Evolutionary conservation across 2,329 filamentous ascomycete species (phyloP).

Genomic region (Trichoderma sp.): DNA sequence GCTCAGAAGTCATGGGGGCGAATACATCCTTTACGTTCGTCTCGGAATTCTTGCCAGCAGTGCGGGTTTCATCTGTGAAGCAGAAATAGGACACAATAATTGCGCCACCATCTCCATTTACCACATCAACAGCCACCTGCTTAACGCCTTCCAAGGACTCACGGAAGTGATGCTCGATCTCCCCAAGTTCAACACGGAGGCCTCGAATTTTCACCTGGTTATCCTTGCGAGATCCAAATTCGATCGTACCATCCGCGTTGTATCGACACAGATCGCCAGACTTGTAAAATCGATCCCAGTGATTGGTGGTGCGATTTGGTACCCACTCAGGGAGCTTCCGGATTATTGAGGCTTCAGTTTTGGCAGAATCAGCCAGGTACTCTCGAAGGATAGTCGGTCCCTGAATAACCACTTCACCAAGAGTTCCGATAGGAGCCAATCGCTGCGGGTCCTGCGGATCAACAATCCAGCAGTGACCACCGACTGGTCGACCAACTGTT

Average conservation of each 20-base stretch:
- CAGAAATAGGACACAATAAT: constrained; percentile 18
- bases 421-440: constrained; percentile 16
- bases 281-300: constrained; percentile 23
- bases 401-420: constrained; percentile 26
- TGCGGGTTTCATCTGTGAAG: constrained; percentile 13
- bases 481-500: constrained; percentile 18
- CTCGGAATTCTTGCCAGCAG: background rate
- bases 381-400: constrained; percentile 46
- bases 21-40: background rate
- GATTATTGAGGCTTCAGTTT: constrained; percentile 16
- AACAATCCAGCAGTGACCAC: constrained; percentile 20
- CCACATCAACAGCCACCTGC: constrained; percentile 20
- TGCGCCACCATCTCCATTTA: constrained; percentile 8
- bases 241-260: constrained; percentile 24
- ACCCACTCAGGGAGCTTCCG: constrained; percentile 2
- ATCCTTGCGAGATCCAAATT: constrained; percentile 28
- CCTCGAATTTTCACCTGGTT: constrained; percentile 29
- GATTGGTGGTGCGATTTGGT: background rate
- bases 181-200: constrained; percentile 27
- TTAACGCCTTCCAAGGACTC: constrained; percentile 4
- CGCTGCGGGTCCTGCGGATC: constrained; percentile 14
- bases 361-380: constrained; percentile 36
- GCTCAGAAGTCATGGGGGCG: background rate
- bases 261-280: constrained; percentile 26
- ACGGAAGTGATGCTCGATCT: constrained; percentile 24